These are phyloP conservation scores for Cladosporium sp. DNA, from an alignment of 2,329 filamentous ascomycete genomes.

Conservation along the genomic window DNA sequence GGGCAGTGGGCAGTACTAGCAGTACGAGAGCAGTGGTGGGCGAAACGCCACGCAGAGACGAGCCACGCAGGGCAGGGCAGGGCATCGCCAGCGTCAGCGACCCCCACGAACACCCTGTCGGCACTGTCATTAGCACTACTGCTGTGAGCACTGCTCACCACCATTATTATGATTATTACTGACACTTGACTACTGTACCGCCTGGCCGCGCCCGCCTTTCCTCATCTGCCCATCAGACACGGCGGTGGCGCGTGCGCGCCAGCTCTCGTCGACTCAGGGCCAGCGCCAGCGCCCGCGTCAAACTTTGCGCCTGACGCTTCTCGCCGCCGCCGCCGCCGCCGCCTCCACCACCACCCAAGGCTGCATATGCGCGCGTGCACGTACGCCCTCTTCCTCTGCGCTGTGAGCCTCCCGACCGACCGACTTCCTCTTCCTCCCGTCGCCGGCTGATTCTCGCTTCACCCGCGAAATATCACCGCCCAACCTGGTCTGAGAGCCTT, in stretches of 20 bases:
- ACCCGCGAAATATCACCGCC: slow-evolving; percentile 12
- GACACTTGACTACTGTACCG: not conserved
- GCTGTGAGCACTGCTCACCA: too few species aligned
- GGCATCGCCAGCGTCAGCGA: too few species aligned
- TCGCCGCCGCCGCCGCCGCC: not conserved
- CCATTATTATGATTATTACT: too few species aligned
- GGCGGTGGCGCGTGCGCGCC: not conserved
- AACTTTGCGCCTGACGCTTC: slow-evolving; percentile 11
- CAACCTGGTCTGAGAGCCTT: slow-evolving; percentile 13
- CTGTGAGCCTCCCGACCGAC: slow-evolving; percentile 1
- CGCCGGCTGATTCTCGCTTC: slow-evolving; percentile 12
- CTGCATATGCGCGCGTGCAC: slow-evolving; percentile 7
- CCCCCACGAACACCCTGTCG: too few species aligned
- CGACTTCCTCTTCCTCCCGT: slow-evolving; percentile 8
- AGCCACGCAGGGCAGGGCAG: not conserved
- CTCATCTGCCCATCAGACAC: not conserved
- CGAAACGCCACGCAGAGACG: too few species aligned
- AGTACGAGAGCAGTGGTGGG: not conserved
- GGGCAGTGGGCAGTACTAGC: not conserved
- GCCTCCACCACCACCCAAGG: not conserved
- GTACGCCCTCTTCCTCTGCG: not conserved
- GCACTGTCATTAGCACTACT: too few species aligned
- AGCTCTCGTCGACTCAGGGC: not conserved
- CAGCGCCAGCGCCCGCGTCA: not conserved
- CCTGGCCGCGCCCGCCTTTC: not conserved